A percentile compares a stretch with the other conserved stretches of the same genome.
Conservation (phyloP, 1,284 basidiomycete species). For the Ustilago loliicola region DNA sequence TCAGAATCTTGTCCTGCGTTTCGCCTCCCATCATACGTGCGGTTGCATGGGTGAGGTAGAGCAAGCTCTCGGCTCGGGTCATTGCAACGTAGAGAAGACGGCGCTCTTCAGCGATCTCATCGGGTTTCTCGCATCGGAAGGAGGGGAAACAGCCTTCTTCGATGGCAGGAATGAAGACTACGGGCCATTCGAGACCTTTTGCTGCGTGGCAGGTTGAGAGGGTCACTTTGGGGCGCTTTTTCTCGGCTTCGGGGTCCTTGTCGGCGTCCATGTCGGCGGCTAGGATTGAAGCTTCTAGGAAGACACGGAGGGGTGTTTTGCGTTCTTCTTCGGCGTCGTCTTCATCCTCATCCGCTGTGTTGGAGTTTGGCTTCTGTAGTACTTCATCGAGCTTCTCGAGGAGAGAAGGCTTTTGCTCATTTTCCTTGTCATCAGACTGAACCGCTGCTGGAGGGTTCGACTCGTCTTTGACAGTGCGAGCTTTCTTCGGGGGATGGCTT, state of each 20-base stretch:
- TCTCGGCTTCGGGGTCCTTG: slow-evolving; percentile 71
- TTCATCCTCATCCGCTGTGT: slow-evolving; percentile 29
- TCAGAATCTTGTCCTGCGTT: slow-evolving; percentile 40
- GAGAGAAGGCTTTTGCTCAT: slow-evolving; percentile 7
- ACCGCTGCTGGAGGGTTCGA: background rate
- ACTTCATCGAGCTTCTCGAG: slow-evolving; percentile 30
- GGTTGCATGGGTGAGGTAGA: slow-evolving; percentile 75
- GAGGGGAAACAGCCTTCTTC: slow-evolving; percentile 85
- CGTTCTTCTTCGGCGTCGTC: slow-evolving; percentile 38
- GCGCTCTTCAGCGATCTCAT: slow-evolving; percentile 85
- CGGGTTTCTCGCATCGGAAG: slow-evolving; percentile 75
- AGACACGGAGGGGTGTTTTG: slow-evolving; percentile 77
- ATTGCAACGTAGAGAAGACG: slow-evolving; percentile 90
- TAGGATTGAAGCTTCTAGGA: slow-evolving; percentile 86
- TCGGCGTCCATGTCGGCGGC: slow-evolving; percentile 80
- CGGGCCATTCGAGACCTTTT: slow-evolving; percentile 93
- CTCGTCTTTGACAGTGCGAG: slow-evolving; percentile 18
- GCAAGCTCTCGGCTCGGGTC: slow-evolving; percentile 83
- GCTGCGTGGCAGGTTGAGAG: slow-evolving; percentile 90
- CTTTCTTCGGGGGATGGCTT: slow-evolving; percentile 20
- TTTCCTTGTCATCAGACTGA: background rate
- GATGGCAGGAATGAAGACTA: slow-evolving; percentile 78
- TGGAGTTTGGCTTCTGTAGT: slow-evolving; percentile 1
- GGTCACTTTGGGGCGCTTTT: slow-evolving; percentile 79
- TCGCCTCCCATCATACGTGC: slow-evolving; percentile 54